Evolutionary conservation across 2,329 filamentous ascomycete genomes (phyloP).

Genomic region (Claviceps arundinis): DNA sequence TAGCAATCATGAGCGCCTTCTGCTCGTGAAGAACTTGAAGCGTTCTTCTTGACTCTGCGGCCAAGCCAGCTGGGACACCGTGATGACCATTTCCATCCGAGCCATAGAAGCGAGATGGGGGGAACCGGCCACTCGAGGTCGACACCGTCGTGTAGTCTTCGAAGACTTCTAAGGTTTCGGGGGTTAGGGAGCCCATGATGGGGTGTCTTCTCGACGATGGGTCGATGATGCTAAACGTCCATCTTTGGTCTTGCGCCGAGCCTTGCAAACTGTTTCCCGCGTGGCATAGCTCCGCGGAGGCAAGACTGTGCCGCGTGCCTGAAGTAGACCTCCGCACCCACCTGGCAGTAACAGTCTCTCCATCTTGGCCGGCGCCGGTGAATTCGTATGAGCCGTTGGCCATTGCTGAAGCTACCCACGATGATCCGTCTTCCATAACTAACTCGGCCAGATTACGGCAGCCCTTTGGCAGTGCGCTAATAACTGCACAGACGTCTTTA

Average conservation of each 20-base stretch:
- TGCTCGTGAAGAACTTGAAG: slow-evolving; percentile 19
- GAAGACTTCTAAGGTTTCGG: slow-evolving; percentile 51
- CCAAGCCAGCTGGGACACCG: slow-evolving; percentile 10
- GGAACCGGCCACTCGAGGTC: slow-evolving; percentile 32
- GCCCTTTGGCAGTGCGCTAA: slow-evolving; percentile 42
- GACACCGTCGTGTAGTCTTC: slow-evolving; percentile 51
- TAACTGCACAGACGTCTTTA: slow-evolving; percentile 50
- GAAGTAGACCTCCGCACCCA: slow-evolving; percentile 46
- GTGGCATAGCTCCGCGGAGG: slow-evolving; percentile 9
- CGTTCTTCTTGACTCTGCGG: slow-evolving; percentile 17
- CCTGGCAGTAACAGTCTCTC: slow-evolving; percentile 45
- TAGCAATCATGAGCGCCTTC: slow-evolving; percentile 24
- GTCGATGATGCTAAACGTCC: slow-evolving; percentile 66
- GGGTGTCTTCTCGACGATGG: slow-evolving; percentile 57
- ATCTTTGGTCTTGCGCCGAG: slow-evolving; percentile 36
- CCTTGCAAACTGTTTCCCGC: slow-evolving; percentile 14
- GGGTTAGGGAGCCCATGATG: slow-evolving; percentile 56
- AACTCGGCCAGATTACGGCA: slow-evolving; percentile 48
- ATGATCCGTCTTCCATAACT: slow-evolving; percentile 48
- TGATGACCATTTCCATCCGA: slow-evolving; percentile 11
- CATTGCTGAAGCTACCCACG: slow-evolving; percentile 42
- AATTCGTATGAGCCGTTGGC: slow-evolving; percentile 54
- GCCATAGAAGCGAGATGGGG: slow-evolving; percentile 27
- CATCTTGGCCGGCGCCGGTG: slow-evolving; percentile 42
- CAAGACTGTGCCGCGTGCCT: slow-evolving; percentile 7